Percentiles rank a stretch among this genome's conserved stretches.
phyloP scores from a whole-genome alignment of 192 early-diverging fungal genomes.

The Umbelopsis sp. region DNA sequence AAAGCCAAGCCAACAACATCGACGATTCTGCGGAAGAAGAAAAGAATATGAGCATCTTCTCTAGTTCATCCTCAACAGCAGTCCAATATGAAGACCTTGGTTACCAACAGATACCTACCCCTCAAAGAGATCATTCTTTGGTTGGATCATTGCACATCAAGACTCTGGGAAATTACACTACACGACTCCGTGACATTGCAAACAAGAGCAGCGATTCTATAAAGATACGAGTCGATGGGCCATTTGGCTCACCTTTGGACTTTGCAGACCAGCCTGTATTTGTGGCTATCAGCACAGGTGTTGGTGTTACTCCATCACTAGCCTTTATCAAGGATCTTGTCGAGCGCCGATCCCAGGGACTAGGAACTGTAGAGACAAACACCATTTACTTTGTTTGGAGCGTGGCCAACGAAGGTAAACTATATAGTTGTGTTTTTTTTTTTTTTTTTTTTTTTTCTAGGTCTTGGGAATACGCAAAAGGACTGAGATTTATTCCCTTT shows the following conservation, averaged over 20 bases:
- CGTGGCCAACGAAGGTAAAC: constrained; percentile 36
- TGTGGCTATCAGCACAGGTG: constrained; percentile 33
- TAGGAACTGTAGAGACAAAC: constrained; percentile 30
- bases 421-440: background rate
- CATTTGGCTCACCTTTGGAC: constrained; percentile 40
- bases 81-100: background rate
- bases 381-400: constrained; percentile 44
- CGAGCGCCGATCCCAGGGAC: constrained; percentile 28
- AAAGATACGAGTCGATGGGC: constrained; percentile 38
- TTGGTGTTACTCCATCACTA: constrained; percentile 46
- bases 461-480: background rate
- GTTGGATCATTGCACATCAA: constrained; percentile 42
- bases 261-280: constrained; percentile 34
- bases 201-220: background rate
- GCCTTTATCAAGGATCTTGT: constrained; percentile 40
- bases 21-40: background rate
- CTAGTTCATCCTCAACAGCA: background rate
- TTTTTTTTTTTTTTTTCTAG: no score
- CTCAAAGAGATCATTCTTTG: background rate
- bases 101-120: background rate
- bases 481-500: no score
- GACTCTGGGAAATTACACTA: constrained; percentile 35
- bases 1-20: background rate
- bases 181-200: constrained; percentile 22
- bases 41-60: background rate